Percentiles rank a stretch among this genome's conserved stretches.
phyloP scores from a whole-genome alignment of 2,329 filamentous ascomycete species.

The Fusarium chlamydosporum region DNA sequence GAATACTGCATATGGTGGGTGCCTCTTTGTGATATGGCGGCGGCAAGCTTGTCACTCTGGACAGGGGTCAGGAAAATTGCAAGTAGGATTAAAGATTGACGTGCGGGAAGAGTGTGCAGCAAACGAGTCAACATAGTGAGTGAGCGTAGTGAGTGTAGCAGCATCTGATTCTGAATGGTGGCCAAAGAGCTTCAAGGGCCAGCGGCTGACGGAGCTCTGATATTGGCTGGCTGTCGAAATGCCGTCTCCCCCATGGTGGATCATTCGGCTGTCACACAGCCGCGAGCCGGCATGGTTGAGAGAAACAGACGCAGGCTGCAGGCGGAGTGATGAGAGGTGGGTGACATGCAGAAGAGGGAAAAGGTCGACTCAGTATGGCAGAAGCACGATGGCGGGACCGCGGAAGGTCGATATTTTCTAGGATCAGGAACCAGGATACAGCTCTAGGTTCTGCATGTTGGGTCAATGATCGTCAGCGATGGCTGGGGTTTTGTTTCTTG shows the following conservation, averaged over 20 bases:
- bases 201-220: conserved; percentile 65
- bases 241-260: conserved; percentile 47
- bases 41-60: conserved; percentile 43
- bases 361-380: conserved; percentile 22
- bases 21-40: conserved; percentile 47
- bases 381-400: conserved; percentile 34
- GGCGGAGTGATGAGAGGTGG: conserved; percentile 40
- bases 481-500: conserved; percentile 36
- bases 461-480: conserved; percentile 16
- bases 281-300: conserved; percentile 42
- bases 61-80: conserved; percentile 31
- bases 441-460: conserved; percentile 20
- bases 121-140: conserved; percentile 33
- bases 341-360: conserved; percentile 49
- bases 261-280: conserved; percentile 49
- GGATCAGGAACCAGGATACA: conserved; percentile 22
- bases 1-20: conserved; percentile 39
- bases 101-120: conserved; percentile 50
- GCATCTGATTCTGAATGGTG: conserved; percentile 28
- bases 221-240: conserved; percentile 64
- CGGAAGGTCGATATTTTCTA: conserved; percentile 28
- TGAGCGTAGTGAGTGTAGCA: conserved; percentile 10
- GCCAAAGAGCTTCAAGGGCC: conserved; percentile 47
- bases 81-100: conserved; percentile 51
- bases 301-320: conserved; percentile 41